Base-by-base conservation (phyloP, 106 monocot species). In the Apostasia ramifera region DNA sequence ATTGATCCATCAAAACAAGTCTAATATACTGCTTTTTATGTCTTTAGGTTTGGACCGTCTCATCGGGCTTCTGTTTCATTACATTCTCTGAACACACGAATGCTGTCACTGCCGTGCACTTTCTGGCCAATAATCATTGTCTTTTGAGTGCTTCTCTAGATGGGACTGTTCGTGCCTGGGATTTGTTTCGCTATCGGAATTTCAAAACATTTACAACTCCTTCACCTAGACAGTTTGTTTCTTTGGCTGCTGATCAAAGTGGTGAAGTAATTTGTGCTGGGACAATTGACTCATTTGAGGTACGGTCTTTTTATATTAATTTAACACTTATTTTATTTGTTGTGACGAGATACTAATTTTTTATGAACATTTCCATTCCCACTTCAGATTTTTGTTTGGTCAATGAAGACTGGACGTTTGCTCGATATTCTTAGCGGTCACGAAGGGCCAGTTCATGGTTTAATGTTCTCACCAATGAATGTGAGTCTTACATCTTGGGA, bases 211-310 rank as follows among this genome's bases (percentile, higher is more conserved):
- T 92, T 75, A 90, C 97, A 13, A 93, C 92, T 65, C 89, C 97
- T 65, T 79, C 82, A 49, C 87, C 92, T 44, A 92, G 87, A 57
- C 97, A 98, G 70, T 98, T 98, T 83, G 92, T 90, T 68, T 92
- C 92, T 67, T 83, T 98, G 75, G 68, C 97, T 61, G 77, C 87
- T 40, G 97, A 98, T 67, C 89, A 77, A 62, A 92, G 92, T 78
- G 97, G 97, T 50, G 97, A 98, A 81, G 79, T 98, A 65, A 84
- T 98, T 66, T 98, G 97, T 81, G 92, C 97, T 76, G 97, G 97
- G 67, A 98, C 97, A 45, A 74, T 92, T 52, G 97, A 98, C 67
- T 98, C 97, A 65, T 98, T 98, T 81, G 97, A 98, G 97, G 97
- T 98, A 74, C n/a, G 48, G 10, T 39, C 46, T 13, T 52, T 63